These are phyloP conservation scores for Psilocybe cubensis DNA, from an alignment of 768 basidiomycete genomes.

Conservation along the genomic window DNA sequence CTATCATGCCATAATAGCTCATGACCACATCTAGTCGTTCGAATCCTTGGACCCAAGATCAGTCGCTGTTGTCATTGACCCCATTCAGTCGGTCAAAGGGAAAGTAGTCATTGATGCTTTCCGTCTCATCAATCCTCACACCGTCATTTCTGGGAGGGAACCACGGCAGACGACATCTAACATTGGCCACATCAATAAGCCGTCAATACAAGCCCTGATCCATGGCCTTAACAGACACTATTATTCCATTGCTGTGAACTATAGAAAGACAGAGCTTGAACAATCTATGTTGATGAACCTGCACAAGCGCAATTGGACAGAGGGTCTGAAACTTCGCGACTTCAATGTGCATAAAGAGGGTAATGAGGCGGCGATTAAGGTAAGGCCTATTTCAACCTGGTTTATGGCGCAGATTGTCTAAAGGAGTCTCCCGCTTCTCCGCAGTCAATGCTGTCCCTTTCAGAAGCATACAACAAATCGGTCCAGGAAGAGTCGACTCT, in stretches of 20 bases:
- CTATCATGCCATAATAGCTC: constrained; percentile 10
- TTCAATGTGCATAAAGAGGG: constrained; percentile 86
- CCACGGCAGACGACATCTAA: constrained; percentile 97
- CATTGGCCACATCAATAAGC: constrained; percentile 98
- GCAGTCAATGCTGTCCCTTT: constrained; percentile 91
- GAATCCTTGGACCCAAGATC: constrained; percentile 92
- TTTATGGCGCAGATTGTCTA: not conserved
- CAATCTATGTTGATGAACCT: constrained; percentile 99
- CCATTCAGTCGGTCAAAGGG: constrained; percentile 97
- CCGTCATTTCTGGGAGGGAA: constrained; percentile 90
- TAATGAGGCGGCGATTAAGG: constrained; percentile 96
- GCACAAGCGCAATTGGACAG: constrained; percentile 99
- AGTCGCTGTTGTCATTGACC: constrained; percentile 97
- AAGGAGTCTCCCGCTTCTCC: constrained; percentile 19
- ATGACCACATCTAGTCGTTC: constrained; percentile 70
- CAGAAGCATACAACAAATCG: constrained; percentile 95
- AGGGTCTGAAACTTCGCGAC: constrained; percentile 90
- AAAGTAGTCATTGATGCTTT: constrained; percentile 99
- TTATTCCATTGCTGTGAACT: constrained; percentile 97
- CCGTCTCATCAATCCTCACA: constrained; percentile 91
- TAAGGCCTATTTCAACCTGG: constrained; percentile 35
- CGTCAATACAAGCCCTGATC: constrained; percentile 97
- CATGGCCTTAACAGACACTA: constrained; percentile 98
- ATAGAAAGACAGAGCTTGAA: constrained; percentile 97
- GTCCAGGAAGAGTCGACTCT: constrained; percentile 98